These are phyloP conservation scores for Fraxinus platypoda DNA, from an alignment of 305 asterid species.

Conservation along the genomic window DNA sequence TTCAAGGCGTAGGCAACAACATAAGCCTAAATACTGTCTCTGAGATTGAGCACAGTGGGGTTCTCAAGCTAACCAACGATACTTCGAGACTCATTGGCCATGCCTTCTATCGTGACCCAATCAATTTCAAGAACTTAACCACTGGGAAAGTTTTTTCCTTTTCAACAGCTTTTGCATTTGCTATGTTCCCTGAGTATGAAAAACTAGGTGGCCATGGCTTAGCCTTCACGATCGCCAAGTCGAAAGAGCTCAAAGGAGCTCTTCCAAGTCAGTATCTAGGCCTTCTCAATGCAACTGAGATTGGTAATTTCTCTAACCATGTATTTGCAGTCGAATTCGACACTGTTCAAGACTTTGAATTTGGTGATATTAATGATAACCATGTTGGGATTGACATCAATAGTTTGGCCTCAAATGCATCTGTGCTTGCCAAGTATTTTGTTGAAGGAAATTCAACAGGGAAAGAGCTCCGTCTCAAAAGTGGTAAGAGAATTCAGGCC, in stretches of 20 bases:
- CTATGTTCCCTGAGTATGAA: conserved; percentile 35
- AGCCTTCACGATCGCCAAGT: conserved; percentile 36
- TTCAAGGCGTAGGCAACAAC: conserved; percentile 26
- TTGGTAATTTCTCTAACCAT: conserved; percentile 60
- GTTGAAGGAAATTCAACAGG: conserved; percentile 25
- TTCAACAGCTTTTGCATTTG: conserved; percentile 44
- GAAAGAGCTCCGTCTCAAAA: conserved; percentile 26
- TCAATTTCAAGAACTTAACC: conserved; percentile 25
- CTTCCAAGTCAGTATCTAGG: conserved; percentile 61
- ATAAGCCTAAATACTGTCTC: conserved; percentile 31
- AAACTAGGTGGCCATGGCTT: conserved; percentile 42
- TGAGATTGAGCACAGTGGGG: conserved; percentile 26
- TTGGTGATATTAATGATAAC: conserved; percentile 58
- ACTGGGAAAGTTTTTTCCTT: conserved; percentile 32
- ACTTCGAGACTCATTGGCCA: conserved; percentile 27
- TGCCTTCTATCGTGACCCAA: conserved; percentile 29
- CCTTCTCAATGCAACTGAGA: conserved; percentile 34
- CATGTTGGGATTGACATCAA: conserved; percentile 74
- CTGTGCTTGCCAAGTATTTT: conserved; percentile 40
- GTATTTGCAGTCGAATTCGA: conserved; percentile 69
- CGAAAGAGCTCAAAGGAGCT: conserved; percentile 39
- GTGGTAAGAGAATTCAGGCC: conserved; percentile 39
- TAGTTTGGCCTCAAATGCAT: conserved; percentile 46
- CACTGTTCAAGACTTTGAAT: conserved; percentile 47
- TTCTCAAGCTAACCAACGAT: conserved; percentile 29